Conservation (phyloP, 2,329 filamentous ascomycete genomes). For the Balansia obtecta region DNA sequence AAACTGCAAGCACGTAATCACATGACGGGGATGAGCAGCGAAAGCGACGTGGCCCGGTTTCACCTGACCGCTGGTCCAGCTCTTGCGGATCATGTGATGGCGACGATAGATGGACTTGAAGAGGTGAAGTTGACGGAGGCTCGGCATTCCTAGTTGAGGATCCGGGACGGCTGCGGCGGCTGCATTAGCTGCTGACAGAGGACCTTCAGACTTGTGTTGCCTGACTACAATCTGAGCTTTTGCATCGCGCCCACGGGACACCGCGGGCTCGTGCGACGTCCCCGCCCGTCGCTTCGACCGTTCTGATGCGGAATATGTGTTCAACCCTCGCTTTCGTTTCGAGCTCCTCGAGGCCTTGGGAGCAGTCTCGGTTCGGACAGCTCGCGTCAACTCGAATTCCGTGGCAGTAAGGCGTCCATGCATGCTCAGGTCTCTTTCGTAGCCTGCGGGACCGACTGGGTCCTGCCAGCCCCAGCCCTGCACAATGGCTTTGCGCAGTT, state of each 20-base stretch:
- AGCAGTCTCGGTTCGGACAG: conserved; percentile 27
- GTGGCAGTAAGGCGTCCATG: conserved; percentile 38
- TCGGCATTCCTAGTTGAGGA: conserved; percentile 65
- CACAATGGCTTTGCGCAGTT: conserved; percentile 71
- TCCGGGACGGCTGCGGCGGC: conserved; percentile 75
- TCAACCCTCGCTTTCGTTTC: conserved; percentile 43
- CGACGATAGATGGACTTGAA: conserved; percentile 95
- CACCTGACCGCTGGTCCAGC: conserved; percentile 79
- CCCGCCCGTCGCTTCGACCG: conserved; percentile 40
- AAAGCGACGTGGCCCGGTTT: conserved; percentile 90
- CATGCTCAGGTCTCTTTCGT: conserved; percentile 67
- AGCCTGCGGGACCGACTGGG: conserved; percentile 60
- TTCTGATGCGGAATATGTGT: conserved; percentile 31
- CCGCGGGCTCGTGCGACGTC: conserved; percentile 27
- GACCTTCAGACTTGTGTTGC: conserved; percentile 59
- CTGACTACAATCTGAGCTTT: conserved; percentile 26
- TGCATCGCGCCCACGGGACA: conserved; percentile 29
- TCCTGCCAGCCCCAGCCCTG: conserved; percentile 99
- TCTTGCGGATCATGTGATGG: conserved; percentile 78
- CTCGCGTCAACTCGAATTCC: conserved; percentile 37
- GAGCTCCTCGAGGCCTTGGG: conserved; percentile 33
- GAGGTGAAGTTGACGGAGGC: conserved; percentile 72
- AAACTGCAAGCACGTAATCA: conserved; percentile 95
- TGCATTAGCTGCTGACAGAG: conserved; percentile 73
- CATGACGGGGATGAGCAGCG: conserved; percentile 88